phyloP scores from a whole-genome alignment of 129 eudicot genomes.

The Ambrosia trifida region DNA sequence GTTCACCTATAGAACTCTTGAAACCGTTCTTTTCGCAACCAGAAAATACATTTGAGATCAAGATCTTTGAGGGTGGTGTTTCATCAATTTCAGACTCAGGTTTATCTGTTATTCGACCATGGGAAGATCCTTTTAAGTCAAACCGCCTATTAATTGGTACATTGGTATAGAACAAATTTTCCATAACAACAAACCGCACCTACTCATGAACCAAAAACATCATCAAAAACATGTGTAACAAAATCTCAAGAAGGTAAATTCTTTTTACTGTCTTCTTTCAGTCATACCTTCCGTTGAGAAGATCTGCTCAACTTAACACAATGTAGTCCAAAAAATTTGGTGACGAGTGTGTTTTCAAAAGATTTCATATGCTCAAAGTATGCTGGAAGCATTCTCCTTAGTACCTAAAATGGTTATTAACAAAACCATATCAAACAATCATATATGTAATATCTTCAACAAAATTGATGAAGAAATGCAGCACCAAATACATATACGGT shows the following conservation, averaged over 20 bases:
- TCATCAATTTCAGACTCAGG: conserved; percentile 68
- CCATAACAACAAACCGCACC: conserved; percentile 94
- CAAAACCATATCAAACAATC: background rate
- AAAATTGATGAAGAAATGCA: too few species aligned
- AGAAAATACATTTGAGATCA: conserved; percentile 77
- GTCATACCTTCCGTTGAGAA: conserved; percentile 74
- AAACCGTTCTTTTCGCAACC: conserved; percentile 74
- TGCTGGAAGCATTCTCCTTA: conserved; percentile 85
- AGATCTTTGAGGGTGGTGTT: conserved; percentile 89
- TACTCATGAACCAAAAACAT: conserved; percentile 32
- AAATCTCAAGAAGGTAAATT: background rate
- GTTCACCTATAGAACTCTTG: conserved; percentile 85
- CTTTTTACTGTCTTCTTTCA: background rate
- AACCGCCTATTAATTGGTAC: conserved; percentile 73
- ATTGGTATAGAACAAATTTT: conserved; percentile 74
- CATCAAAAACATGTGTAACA: background rate
- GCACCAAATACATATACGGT: too few species aligned
- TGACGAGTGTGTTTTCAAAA: conserved; percentile 71
- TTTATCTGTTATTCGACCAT: conserved; percentile 86
- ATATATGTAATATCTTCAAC: too few species aligned
- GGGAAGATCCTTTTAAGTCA: conserved; percentile 93
- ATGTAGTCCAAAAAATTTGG: conserved; percentile 84
- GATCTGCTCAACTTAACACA: conserved; percentile 87
- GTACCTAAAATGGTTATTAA: conserved; percentile 51
- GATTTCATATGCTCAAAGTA: conserved; percentile 77